phyloP scores from a whole-genome alignment of 1,284 basidiomycete genomes.

The Leccinum solheimii region DNA sequence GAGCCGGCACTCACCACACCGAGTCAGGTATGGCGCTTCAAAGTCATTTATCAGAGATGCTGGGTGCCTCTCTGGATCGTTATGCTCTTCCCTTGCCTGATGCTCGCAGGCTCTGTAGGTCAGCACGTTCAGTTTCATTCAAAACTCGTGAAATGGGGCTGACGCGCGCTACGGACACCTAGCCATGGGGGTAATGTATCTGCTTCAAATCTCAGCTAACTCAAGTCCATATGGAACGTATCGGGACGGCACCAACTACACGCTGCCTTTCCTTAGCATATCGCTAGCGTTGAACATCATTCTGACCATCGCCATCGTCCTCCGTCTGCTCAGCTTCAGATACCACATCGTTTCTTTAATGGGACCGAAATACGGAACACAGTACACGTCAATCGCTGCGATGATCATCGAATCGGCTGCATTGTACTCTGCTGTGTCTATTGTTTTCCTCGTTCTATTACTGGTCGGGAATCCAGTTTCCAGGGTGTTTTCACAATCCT shows the following conservation, averaged over 20 bases:
- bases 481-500: neutral
- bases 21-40: neutral
- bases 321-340: neutral
- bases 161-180: neutral
- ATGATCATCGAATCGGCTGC: neutral
- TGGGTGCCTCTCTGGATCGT: neutral
- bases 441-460: neutral
- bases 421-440: neutral
- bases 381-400: neutral
- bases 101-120: neutral
- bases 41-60: neutral
- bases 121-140: neutral
- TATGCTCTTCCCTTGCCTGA: neutral
- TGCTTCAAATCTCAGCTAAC: neutral
- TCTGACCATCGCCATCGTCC: neutral
- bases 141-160: neutral
- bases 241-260: neutral
- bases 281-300: neutral
- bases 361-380: neutral
- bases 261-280: neutral
- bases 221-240: neutral
- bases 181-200: neutral
- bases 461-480: neutral
- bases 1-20: neutral
- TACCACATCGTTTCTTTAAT: neutral